A percentile compares a stretch with the other conserved stretches of the same genome.
phyloP scores from a whole-genome alignment of 2,329 filamentous ascomycete genomes.

The Calonectria honghensis region DNA sequence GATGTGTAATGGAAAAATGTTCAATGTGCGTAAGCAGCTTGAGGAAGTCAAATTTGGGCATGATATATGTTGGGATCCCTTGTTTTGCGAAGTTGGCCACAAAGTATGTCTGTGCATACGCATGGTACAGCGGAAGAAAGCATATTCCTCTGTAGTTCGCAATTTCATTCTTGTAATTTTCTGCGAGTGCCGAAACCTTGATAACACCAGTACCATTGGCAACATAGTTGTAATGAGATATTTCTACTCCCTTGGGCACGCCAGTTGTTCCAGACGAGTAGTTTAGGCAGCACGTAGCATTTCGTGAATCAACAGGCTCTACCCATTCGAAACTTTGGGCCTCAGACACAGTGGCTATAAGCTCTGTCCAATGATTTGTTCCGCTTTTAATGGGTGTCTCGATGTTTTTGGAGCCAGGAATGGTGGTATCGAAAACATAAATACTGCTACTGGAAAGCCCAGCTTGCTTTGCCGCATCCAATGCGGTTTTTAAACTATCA shows the following conservation, averaged over 20 bases:
- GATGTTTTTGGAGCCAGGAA: slow-evolving; percentile 57
- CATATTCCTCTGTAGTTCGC: slow-evolving; percentile 69
- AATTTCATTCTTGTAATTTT: slow-evolving; percentile 65
- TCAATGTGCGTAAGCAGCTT: slow-evolving; percentile 82
- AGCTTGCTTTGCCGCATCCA: slow-evolving; percentile 77
- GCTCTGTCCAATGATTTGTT: slow-evolving; percentile 75
- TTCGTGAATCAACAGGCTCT: slow-evolving; percentile 68
- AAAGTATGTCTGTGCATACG: slow-evolving; percentile 82
- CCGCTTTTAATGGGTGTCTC: slow-evolving; percentile 4
- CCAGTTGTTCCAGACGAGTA: slow-evolving; percentile 88
- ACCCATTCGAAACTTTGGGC: slow-evolving; percentile 75
- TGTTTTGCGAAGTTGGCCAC: slow-evolving; percentile 74
- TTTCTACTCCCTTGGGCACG: slow-evolving; percentile 87
- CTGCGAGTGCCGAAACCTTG: slow-evolving; percentile 37
- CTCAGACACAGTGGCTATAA: slow-evolving; percentile 70
- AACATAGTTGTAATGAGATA: slow-evolving; percentile 84
- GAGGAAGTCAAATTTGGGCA: slow-evolving; percentile 85
- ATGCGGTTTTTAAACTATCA: slow-evolving; percentile 75
- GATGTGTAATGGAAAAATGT: slow-evolving; percentile 78
- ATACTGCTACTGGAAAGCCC: slow-evolving; percentile 73
- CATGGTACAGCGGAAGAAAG: slow-evolving; percentile 86
- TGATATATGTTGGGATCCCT: slow-evolving; percentile 81
- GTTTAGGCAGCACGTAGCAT: slow-evolving; percentile 81
- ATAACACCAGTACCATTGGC: slow-evolving; percentile 80
- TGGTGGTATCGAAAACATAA: slow-evolving; percentile 79